These are phyloP conservation scores for Trametes cingulata DNA, from an alignment of 768 basidiomycete species.

Conservation along the genomic window DNA sequence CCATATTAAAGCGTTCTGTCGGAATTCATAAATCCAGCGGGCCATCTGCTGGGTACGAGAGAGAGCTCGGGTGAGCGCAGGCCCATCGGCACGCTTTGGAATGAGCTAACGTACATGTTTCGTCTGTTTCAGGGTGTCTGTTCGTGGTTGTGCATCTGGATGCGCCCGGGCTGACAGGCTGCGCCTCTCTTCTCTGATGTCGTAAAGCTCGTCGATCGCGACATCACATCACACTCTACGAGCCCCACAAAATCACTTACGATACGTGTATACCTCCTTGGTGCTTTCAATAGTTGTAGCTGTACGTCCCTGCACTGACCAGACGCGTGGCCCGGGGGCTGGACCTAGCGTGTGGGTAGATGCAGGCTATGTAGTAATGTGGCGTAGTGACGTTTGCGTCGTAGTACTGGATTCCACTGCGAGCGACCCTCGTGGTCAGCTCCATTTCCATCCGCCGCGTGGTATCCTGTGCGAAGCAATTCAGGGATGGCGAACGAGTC, in stretches of 20 bases:
- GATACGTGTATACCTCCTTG: background rate
- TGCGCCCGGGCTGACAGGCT: background rate
- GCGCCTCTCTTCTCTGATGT: background rate
- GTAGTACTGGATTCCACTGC: too few relatives aligned
- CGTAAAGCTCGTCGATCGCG: background rate
- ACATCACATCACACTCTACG: background rate
- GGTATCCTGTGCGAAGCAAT: too few relatives aligned
- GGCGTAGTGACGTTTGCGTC: background rate
- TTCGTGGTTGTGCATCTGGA: background rate
- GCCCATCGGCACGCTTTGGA: too few relatives aligned
- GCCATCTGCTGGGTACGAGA: background rate
- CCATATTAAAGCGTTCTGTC: conserved; percentile 26
- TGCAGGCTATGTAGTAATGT: background rate
- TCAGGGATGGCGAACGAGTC: too few relatives aligned
- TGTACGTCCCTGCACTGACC: background rate
- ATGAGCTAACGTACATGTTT: too few relatives aligned
- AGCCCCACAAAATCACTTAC: too few relatives aligned
- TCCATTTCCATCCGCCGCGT: too few relatives aligned
- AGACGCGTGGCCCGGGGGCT: conserved; percentile 10
- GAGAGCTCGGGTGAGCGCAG: too few relatives aligned
- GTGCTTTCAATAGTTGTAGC: background rate
- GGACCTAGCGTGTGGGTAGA: conserved; percentile 9
- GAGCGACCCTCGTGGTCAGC: too few relatives aligned
- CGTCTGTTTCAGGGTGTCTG: too few relatives aligned
- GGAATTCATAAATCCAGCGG: conserved; percentile 10